These are phyloP conservation scores for Pelargonium citronellum DNA, from an alignment of 441 rosid species.

Conservation along the genomic window DNA sequence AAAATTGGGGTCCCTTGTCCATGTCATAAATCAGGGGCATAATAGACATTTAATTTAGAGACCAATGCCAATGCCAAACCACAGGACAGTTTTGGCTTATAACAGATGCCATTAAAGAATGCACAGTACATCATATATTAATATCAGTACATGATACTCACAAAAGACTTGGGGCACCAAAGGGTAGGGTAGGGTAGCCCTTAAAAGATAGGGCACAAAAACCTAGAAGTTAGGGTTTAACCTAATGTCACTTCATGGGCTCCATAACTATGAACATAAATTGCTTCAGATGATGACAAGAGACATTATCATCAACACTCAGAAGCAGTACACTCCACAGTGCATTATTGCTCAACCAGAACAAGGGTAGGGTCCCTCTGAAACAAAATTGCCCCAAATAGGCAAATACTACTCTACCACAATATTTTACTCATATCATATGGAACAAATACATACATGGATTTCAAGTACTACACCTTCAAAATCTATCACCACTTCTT, in stretches of 20 bases:
- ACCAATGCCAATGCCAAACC: too few species aligned
- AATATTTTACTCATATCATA: not conserved
- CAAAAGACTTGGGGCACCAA: not conserved
- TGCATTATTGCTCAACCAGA: constrained; percentile 3
- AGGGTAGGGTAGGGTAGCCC: not conserved
- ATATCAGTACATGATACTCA: too few species aligned
- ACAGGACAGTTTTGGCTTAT: too few species aligned
- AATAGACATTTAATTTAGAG: too few species aligned
- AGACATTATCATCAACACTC: not conserved
- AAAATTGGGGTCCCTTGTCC: too few species aligned
- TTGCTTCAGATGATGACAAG: not conserved
- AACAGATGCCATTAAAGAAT: too few species aligned
- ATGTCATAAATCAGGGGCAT: too few species aligned
- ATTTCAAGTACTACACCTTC: constrained; percentile 8
- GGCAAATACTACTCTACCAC: not conserved
- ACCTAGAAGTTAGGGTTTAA: not conserved
- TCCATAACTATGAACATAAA: too few species aligned
- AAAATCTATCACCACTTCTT: not conserved
- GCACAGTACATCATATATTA: too few species aligned
- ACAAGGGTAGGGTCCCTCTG: not conserved
- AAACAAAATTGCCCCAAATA: not conserved
- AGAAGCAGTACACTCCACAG: not conserved
- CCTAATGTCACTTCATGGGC: not conserved
- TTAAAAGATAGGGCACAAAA: not conserved
- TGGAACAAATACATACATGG: not conserved